Base-by-base conservation (phyloP, 116 monocot genomes). In the Phalaenopsis hybrid region DNA sequence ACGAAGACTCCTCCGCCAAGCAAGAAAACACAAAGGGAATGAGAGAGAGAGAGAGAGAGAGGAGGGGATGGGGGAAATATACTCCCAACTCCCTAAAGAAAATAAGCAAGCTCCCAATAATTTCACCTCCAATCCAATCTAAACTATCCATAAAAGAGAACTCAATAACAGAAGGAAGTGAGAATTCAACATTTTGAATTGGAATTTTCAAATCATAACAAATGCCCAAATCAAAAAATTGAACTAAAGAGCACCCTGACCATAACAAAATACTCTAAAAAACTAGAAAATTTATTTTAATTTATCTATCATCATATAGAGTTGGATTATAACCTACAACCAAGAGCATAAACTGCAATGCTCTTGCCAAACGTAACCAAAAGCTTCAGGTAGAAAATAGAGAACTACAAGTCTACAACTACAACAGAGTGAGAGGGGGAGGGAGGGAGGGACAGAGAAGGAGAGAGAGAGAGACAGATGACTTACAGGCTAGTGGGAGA, bases 171-270 rank as follows among this genome's bases (percentile, higher is more conserved):
- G 49, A 25, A 21, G 25, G 10, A 67, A 25, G 49, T 1, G 52
- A n/a, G 4, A 52, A 81, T 49, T 76, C 76, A 49, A 48, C 21
- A 7, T 76, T 76, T n/a, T 76, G 20, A 8, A 70, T 70, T 37
- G 10, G 16, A 70, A 70, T 13, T 70, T 70, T 15, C 4, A 33
- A 33, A 70, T 12, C 7, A 70, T 21, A n/a, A 61, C 20, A 61
- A 21, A 61, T n/a, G n/a, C 61, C 61, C 61, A 61, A 21, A 61
- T 3, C 20, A 20, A 21, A 61, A 61, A 20, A 6, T 7, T 61
- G 21, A 61, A 21, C 61, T 61, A 6, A 3, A 61, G 12, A 34
- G 37, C 33, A 34, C 33, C 33, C 33, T 34, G 70, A n/a, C 70
- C 33, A 70, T 11, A 34, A 70, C 2, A 70, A 70, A 70, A 70